Conservation (phyloP, 768 basidiomycete species). For the Glaciozyma martinii region DNA sequence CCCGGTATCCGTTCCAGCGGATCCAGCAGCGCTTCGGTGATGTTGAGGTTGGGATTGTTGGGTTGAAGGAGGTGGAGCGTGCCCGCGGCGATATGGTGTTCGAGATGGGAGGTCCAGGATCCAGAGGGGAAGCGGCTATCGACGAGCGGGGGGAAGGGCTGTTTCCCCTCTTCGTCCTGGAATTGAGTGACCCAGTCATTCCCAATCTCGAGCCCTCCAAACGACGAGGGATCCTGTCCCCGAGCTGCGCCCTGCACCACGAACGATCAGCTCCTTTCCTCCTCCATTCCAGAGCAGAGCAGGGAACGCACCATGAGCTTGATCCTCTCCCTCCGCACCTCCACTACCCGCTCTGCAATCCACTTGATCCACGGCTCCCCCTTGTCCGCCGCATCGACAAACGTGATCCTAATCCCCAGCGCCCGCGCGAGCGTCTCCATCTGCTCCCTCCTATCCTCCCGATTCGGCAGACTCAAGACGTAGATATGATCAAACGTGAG, state of each 20-base stretch:
- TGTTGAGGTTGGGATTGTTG: slow-evolving; percentile 1
- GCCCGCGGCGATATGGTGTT: slow-evolving; percentile 5
- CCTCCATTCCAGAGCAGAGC: no score
- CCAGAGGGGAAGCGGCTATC: not conserved
- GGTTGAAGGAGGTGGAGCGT: slow-evolving; percentile 10
- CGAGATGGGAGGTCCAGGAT: slow-evolving; percentile 34
- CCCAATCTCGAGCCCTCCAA: slow-evolving; percentile 12
- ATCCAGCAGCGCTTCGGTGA: slow-evolving; percentile 25
- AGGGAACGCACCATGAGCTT: slow-evolving; percentile 16
- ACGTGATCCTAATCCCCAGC: slow-evolving; percentile 31
- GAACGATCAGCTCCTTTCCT: not conserved
- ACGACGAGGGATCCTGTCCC: not conserved
- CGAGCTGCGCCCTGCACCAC: slow-evolving; percentile 6
- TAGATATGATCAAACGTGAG: slow-evolving; percentile 33
- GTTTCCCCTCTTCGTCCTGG: not conserved
- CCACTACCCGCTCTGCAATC: slow-evolving; percentile 34
- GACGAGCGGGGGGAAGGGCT: slow-evolving; percentile 4
- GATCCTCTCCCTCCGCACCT: slow-evolving; percentile 9
- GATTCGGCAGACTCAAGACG: slow-evolving; percentile 33
- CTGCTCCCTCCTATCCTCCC: slow-evolving; percentile 30
- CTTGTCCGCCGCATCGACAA: slow-evolving; percentile 34
- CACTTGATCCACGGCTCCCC: slow-evolving; percentile 29
- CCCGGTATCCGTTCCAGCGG: slow-evolving; percentile 23
- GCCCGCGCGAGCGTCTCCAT: slow-evolving; percentile 33
- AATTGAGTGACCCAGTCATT: slow-evolving; percentile 14